Base-by-base conservation (phyloP, 805 yeast genomes). In the Geotrichum ghanense region DNA sequence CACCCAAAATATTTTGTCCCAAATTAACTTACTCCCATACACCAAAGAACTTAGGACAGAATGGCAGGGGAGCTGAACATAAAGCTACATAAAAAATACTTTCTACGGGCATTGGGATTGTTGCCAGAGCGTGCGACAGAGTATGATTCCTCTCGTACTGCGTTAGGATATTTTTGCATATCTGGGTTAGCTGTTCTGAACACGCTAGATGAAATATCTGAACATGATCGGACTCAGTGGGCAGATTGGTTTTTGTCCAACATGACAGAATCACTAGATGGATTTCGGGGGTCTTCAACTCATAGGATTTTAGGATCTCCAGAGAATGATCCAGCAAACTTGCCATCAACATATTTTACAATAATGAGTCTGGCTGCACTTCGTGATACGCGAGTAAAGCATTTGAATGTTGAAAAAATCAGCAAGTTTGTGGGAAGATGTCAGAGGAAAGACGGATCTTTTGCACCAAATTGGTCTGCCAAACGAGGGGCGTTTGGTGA, bases 281-380 rank as follows among this genome's bases (percentile, higher is more conserved):
- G 84, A 0, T 83, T 83, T 59, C 61, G 86, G 46, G 76, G 86
- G 1, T 77, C 83, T 5, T 53, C 65, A 22, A 67, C 73, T 2
- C 80, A 79, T 54, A 51, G 42, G 42, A 37, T 34, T 4, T 23
- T 26, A n/a, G 34, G 34, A 3, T 49, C 45, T 3, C 23, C 23
- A 21, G 24, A 2, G 7, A 79, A 76, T 55, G 88, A 81, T 56
- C 65, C 78, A 1, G 76, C 89, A 1, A 81, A 78, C 52, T 61
- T 86, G 4, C 75, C 90, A 0, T 77, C 88, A 3, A 88, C 96
- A 0, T 78, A 79, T 53, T 83, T 88, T 64, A 89, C 86, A 1
- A 61, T 88, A 26, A 72, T 76, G 27, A 67, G 73, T 9, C 65
- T 83, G 34, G 58, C 77, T 1, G 65, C 75, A n/a, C 63, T 83